phyloP scores from a whole-genome alignment of 2,329 filamentous ascomycete genomes.

The Lachnellula subtilissima region DNA sequence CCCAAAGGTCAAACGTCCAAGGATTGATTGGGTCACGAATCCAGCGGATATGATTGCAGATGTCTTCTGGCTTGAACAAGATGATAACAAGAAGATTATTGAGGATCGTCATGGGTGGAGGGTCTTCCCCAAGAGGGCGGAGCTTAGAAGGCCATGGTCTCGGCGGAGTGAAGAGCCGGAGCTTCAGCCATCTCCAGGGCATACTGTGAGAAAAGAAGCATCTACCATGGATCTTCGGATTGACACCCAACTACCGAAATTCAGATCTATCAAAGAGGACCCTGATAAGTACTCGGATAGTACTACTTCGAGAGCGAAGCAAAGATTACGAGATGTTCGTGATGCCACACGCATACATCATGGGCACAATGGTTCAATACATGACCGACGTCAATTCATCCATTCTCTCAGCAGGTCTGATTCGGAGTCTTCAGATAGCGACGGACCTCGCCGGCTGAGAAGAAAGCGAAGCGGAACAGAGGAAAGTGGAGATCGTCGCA shows the following conservation, averaged over 20 bases:
- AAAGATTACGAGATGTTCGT: constrained; percentile 55
- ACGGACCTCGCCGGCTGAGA: constrained; percentile 36
- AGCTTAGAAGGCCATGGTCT: constrained; percentile 33
- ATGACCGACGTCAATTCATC: constrained; percentile 49
- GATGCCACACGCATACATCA: constrained; percentile 46
- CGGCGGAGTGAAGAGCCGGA: constrained; percentile 28
- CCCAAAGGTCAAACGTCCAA: constrained; percentile 62
- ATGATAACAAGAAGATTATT: constrained; percentile 72
- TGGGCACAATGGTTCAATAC: constrained; percentile 48
- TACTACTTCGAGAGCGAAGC: constrained; percentile 53
- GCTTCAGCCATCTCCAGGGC: constrained; percentile 10
- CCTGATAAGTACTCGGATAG: constrained; percentile 38
- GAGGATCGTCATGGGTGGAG: constrained; percentile 73
- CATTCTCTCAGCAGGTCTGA: constrained; percentile 49
- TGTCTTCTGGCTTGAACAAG: constrained; percentile 82
- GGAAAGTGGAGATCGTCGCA: constrained; percentile 40
- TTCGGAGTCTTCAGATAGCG: constrained; percentile 58
- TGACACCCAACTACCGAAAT: constrained; percentile 31
- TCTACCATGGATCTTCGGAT: constrained; percentile 22
- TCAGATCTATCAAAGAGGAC: constrained; percentile 27
- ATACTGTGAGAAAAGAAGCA: constrained; percentile 11
- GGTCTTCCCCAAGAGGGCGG: constrained; percentile 54
- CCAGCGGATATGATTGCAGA: constrained; percentile 87
- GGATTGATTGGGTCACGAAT: constrained; percentile 79
- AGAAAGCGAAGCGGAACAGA: constrained; percentile 41